Evolutionary conservation across 805 yeast genomes (phyloP).

Genomic region (Clavispora carvajalis): DNA sequence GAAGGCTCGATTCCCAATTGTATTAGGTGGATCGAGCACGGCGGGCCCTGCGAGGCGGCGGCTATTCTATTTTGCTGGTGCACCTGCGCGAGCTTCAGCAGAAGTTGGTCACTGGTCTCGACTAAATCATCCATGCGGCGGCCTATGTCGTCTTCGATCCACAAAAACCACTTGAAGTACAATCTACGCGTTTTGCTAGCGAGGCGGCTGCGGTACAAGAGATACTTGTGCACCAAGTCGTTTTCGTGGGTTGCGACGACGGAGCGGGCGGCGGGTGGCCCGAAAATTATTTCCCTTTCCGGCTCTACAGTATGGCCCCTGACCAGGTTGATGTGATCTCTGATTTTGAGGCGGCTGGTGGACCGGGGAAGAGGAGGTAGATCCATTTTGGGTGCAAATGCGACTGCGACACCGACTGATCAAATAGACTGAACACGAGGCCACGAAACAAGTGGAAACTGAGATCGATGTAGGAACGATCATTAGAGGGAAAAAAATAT

Average conservation of each 20-base stretch:
- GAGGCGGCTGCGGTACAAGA: conserved; percentile 1
- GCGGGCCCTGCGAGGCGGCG: conserved; percentile 1
- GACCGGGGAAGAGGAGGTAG: neutral
- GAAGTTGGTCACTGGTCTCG: neutral
- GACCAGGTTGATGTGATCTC: conserved; percentile 1
- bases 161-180: conserved; percentile 2
- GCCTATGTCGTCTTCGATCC: neutral
- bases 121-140: conserved; percentile 4
- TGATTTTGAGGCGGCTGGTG: neutral
- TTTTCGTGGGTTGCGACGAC: neutral
- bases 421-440: too few species aligned
- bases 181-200: neutral
- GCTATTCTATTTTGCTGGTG: neutral
- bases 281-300: neutral
- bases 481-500: too few species aligned
- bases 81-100: neutral
- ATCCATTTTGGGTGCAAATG: conserved; percentile 1
- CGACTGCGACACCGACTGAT: neutral
- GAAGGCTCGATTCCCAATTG: neutral
- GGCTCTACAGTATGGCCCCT: neutral
- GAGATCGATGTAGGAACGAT: too few species aligned
- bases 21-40: neutral
- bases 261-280: conserved; percentile 1
- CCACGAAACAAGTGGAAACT: neutral
- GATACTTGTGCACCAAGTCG: conserved; percentile 1